Evolutionary conservation across 768 basidiomycete genomes (phyloP), one percentile per base, ranked within the genome.

Genomic region (Russula lepida): DNA sequence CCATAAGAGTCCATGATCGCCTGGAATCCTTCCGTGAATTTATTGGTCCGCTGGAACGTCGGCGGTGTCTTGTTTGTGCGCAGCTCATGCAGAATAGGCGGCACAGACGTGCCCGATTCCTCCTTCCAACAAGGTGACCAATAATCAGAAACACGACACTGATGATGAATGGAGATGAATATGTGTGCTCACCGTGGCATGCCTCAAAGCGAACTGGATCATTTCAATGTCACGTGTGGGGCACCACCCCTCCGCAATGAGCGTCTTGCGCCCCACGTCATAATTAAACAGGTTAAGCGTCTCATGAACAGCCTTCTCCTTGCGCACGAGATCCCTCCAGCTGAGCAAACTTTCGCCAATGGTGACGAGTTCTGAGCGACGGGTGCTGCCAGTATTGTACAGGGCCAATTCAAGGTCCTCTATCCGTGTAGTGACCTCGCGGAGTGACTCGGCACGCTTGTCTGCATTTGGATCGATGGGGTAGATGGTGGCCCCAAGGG

Each of bases 1-100:
- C 95, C 97, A 70, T 99, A 99, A 54, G 88, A 88, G 73, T 99
- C 97, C 86, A 99, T 97, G 74, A 99, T 95, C 39, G 89, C 83
- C 74, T 99, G 97, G 82, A 94, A 98, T 8, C 87, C 95, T 68
- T 90, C 89, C 1, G 97, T 98, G 69, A 99, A 95, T 73, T 90
- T 94, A 78, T 94, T 95, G 28, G 91, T 94, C 60, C 92, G 84
- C 66, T 90, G 84, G 80, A 89, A 99, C 1, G 97, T 98, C 1
- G 97, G 97, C 9, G 97, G 95, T 4, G 86, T 92, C 76, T 92
- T 93, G 75, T 78, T 84, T 30, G 94, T 98, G 65, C 80, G 83
- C 5, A 98, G 76, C 73, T 95, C 95, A 61, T 95, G 88, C 44
- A 98, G 75, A 62, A 99, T 93, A 9, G 95, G 93, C 13, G 92